Evolutionary conservation across 257 asterid genomes (phyloP), one percentile per base, ranked within the genome.

Genomic region (Primulina tabacum): DNA sequence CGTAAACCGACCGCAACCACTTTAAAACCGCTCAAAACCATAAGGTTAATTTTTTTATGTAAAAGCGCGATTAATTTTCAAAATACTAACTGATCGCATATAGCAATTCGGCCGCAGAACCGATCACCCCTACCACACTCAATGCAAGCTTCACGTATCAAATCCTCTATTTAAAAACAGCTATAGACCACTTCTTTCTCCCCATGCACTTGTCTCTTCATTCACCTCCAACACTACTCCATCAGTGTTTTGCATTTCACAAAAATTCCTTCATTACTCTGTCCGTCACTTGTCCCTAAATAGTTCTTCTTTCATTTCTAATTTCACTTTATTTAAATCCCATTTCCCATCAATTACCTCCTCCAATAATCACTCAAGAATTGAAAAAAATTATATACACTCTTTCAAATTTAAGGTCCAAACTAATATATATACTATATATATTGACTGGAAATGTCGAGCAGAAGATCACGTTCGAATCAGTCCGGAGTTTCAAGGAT

Each of bases 381-480:
- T 11, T 43, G 53, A 5, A 32, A 32, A 32, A 32, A 32, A 32
- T 4, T 32, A 32, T 32, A 32, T 32, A 32, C 34, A 32, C 4
- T 32, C 34, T 32, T 32, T 2, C 34, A 43, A 43, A 43, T 17
- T 20, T 2, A 26, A 17, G 0, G n/a, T 7, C 38, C 1, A 28
- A 28, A n/a, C 30, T 10, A 9, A 16, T 2, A 28, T 28, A 28
- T 28, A 28, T 21, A 0, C 3, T 30, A 32, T 5, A 32, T 32
- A 32, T 32, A 32, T 10, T 5, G 16, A 2, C 21, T 18, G 47
- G 80, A 64, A 81, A 92, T 92, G 98, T 92, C 98, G 64, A 88
- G 94, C 95, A 71, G 98, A 82, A 84, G 98, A 80, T 86, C 97
- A 17, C 93, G 89, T 71, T 86, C 97, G 24, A 81, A 93, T 62